Percentiles rank a stretch among this genome's conserved stretches.
These are phyloP conservation scores for Fusarium buharicum DNA, from an alignment of 2,329 filamentous ascomycete species.

Conservation along the genomic window DNA sequence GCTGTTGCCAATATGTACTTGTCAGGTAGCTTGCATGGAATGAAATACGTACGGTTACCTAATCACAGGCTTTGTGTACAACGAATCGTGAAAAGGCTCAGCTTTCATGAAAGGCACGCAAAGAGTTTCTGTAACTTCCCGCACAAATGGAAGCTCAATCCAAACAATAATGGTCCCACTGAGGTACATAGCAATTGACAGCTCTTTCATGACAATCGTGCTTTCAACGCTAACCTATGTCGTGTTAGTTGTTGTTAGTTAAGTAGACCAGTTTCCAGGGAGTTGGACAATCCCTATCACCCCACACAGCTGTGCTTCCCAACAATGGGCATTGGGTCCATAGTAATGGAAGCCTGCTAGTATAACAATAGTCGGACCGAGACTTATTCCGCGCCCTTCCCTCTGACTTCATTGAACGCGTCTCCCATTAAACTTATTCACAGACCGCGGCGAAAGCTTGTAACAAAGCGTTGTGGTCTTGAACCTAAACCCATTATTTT, in stretches of 20 bases:
- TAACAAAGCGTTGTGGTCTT: conserved; percentile 12
- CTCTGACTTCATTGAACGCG: conserved; percentile 17
- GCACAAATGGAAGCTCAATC: neutral
- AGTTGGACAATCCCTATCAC: conserved; percentile 19
- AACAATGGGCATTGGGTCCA: conserved; percentile 9
- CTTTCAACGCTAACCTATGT: conserved; percentile 19
- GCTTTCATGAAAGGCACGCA: too few relatives aligned
- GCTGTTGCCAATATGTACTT: too few relatives aligned
- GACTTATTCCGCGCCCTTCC: conserved; percentile 20
- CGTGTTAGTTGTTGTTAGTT: conserved; percentile 3
- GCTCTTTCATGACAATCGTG: conserved; percentile 22
- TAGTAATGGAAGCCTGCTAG: neutral
- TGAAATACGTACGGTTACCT: too few relatives aligned
- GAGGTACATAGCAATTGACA: conserved; percentile 3
- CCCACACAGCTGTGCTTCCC: conserved; percentile 21
- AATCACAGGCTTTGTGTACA: too few relatives aligned
- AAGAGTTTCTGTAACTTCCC: neutral
- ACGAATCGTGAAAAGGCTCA: too few relatives aligned
- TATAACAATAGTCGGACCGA: conserved; percentile 4
- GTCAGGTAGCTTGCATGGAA: too few relatives aligned
- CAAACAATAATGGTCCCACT: conserved; percentile 19
- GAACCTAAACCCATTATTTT: neutral
- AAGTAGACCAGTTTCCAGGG: conserved; percentile 24
- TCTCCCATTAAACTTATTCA: conserved; percentile 19
- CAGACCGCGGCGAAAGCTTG: conserved; percentile 21